Base-by-base conservation (phyloP, 441 rosid species). In the Flueggea neowawraea region DNA sequence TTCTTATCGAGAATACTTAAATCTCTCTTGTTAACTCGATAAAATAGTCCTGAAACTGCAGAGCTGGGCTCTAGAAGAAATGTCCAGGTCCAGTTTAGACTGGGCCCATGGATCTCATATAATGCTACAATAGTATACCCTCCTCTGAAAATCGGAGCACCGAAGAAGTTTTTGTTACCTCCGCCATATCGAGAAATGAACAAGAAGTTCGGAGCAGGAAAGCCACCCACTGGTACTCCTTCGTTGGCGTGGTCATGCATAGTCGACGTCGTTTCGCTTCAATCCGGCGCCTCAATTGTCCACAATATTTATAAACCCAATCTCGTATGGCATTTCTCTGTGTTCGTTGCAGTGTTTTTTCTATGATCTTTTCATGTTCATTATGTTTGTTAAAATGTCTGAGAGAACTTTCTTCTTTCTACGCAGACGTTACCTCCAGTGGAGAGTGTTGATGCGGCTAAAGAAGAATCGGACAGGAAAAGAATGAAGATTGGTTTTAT, bases 301-400 rank as follows among this genome's bases (percentile, higher is more conserved):
- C 90, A 84, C 78, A 82, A 80, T 74, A 60, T 87, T 48, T 80
- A 77, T 70, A 80, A 77, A 41, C 93, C 93, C 11, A 64, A 84
- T 63, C 86, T 84, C 31, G 88, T 86, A 80, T 52, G 41, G 9
- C 7, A 1, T 36, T 0, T 36, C 41, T 8, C 41, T 5, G 4
- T 48, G 28, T 12, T 11, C 10, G 3, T 3, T 10, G 5, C 4
- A 0, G 28, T 22, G 28, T n/a, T n/a, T 60, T 6, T 4, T 4
- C 0, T 5, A 3, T 10, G 11, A 17, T 33, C 12, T 12, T 6
- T 13, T 12, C 2, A 4, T 43, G 63, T n/a, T 31, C 14, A 13
- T 16, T 31, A 50, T 54, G 59, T 64, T 64, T 31, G 64, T 44
- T 63, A 7, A 57, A 65, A 67, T 14, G 57, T 13, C 28, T 12